These are phyloP conservation scores for Ophiostoma sp. DNA, from an alignment of 2,329 filamentous ascomycete genomes.

Conservation along the genomic window DNA sequence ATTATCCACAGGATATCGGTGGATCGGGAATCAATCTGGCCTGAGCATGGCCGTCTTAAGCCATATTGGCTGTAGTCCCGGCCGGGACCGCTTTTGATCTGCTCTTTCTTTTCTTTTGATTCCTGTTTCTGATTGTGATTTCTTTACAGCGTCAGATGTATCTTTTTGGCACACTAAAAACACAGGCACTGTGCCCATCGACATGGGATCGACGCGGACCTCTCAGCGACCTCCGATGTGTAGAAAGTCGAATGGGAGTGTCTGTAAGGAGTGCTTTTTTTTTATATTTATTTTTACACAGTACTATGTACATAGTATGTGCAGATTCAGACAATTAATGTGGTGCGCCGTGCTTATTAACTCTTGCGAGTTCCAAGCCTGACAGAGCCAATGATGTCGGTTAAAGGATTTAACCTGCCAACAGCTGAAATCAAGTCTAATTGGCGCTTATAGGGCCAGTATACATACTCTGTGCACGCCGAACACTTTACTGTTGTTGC, in stretches of 20 bases:
- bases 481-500: background rate
- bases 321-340: too few relatives aligned
- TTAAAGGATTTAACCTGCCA: too few relatives aligned
- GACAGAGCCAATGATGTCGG: too few relatives aligned
- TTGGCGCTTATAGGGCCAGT: too few relatives aligned
- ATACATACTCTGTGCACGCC: background rate
- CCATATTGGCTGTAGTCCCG: background rate
- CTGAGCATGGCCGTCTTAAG: background rate
- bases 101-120: too few relatives aligned
- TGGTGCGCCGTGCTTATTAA: background rate
- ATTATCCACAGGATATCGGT: background rate
- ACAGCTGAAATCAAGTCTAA: too few relatives aligned
- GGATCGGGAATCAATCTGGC: background rate
- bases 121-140: background rate
- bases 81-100: background rate
- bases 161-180: background rate
- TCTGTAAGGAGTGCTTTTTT: background rate
- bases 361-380: background rate
- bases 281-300: background rate
- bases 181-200: slow-evolving; percentile 3
- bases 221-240: slow-evolving; percentile 1
- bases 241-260: background rate
- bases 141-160: background rate
- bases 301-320: too few relatives aligned
- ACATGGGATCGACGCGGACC: slow-evolving; percentile 5